These are phyloP conservation scores for Mucor sp. DNA, from an alignment of 371 early-diverging fungal species.

Conservation along the genomic window DNA sequence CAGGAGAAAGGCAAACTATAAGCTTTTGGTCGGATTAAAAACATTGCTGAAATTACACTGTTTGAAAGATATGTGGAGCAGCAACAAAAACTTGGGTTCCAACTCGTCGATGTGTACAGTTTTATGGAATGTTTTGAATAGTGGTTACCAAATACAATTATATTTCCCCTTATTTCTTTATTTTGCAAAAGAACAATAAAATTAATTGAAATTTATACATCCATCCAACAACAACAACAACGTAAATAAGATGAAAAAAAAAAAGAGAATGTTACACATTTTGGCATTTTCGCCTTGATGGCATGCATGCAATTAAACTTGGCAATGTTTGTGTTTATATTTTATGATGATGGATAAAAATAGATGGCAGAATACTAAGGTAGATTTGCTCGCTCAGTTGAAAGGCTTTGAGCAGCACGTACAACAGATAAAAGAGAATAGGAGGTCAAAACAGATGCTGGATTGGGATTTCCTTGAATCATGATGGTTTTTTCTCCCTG, in stretches of 20 bases:
- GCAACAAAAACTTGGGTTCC: not conserved
- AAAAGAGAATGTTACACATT: not conserved
- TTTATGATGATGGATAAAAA: not conserved
- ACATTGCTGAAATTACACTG: not conserved
- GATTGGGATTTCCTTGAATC: not conserved
- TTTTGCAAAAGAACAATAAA: not conserved
- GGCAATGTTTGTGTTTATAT: not conserved
- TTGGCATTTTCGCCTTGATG: not conserved
- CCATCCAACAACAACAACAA: too few relatives aligned
- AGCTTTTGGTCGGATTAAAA: not conserved
- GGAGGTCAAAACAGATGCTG: not conserved
- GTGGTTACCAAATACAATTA: not conserved
- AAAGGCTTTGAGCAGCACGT: not conserved
- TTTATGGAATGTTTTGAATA: not conserved
- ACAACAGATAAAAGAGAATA: not conserved
- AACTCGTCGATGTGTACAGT: not conserved
- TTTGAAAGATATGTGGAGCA: not conserved
- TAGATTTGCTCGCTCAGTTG: not conserved
- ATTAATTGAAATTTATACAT: not conserved
- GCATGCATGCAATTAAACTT: not conserved
- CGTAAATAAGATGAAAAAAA: not conserved
- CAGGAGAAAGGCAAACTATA: not conserved
- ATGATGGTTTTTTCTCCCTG: not conserved
- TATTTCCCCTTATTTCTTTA: not conserved
- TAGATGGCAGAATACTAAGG: not conserved